Percentiles rank a stretch among this genome's conserved stretches.
These are phyloP conservation scores for Stenocarpella maydis DNA, from an alignment of 2,329 filamentous ascomycete genomes.

Conservation along the genomic window DNA sequence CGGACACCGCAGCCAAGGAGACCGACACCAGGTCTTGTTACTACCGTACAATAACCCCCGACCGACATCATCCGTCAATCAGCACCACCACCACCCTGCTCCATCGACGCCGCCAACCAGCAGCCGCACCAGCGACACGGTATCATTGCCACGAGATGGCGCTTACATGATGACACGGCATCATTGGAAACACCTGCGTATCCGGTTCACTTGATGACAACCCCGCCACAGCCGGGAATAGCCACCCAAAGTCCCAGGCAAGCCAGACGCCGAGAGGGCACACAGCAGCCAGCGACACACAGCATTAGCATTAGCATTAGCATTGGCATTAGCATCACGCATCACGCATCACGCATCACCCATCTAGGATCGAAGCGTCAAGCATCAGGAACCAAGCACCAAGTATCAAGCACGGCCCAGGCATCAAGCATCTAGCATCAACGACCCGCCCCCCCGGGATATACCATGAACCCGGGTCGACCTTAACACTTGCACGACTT, in stretches of 20 bases:
- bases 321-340: not conserved
- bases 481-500: slow-evolving; percentile 3
- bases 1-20: not conserved
- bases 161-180: slow-evolving; percentile 28
- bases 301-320: not conserved
- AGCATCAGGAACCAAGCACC: not conserved
- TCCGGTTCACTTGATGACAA: slow-evolving; percentile 24
- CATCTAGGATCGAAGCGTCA: not conserved
- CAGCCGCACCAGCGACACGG: slow-evolving; percentile 16
- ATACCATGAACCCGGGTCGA: slow-evolving; percentile 19
- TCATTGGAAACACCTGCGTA: slow-evolving; percentile 18
- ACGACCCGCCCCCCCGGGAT: not conserved
- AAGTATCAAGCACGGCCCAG: not conserved
- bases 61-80: slow-evolving; percentile 1
- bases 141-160: slow-evolving; percentile 25
- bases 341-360: not conserved
- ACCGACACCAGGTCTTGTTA: slow-evolving; percentile 6
- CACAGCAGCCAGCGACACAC: slow-evolving; percentile 5
- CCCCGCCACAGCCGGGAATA: slow-evolving; percentile 11
- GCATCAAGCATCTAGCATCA: slow-evolving; percentile 4
- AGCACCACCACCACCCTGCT: slow-evolving; percentile 9
- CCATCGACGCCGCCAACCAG: slow-evolving; percentile 3
- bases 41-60: not conserved
- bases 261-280: not conserved
- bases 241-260: not conserved